A percentile compares a stretch with the other conserved stretches of the same genome.
These are phyloP conservation scores for Trichaptum fuscoviolaceum DNA, from an alignment of 768 basidiomycete species.

Conservation along the genomic window DNA sequence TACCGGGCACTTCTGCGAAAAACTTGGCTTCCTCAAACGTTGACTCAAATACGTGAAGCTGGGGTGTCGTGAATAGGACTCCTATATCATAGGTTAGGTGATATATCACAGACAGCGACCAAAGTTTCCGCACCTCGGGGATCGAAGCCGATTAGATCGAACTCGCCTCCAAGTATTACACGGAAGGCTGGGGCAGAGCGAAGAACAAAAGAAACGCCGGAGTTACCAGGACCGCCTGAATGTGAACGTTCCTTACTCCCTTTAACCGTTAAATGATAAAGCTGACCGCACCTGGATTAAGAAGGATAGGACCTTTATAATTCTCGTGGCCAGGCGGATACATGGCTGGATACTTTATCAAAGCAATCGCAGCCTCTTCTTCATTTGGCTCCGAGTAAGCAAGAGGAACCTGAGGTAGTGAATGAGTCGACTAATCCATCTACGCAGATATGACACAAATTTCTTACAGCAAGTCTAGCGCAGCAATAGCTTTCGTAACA, in stretches of 20 bases:
- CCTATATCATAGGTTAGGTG: background rate
- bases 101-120: background rate
- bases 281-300: constrained; percentile 19
- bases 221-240: constrained; percentile 20
- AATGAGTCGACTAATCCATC: background rate
- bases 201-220: constrained; percentile 19
- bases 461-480: background rate
- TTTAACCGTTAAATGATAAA: background rate
- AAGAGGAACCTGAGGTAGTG: constrained; percentile 21
- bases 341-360: constrained; percentile 20
- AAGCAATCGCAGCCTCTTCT: constrained; percentile 21
- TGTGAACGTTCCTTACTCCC: background rate
- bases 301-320: constrained; percentile 28
- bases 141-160: constrained; percentile 24
- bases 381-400: constrained; percentile 21
- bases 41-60: background rate
- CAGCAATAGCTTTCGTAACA: constrained; percentile 6
- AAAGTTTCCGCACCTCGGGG: constrained; percentile 19
- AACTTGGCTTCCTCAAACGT: background rate
- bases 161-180: constrained; percentile 18
- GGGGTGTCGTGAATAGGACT: background rate
- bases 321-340: constrained; percentile 9
- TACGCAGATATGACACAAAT: background rate
- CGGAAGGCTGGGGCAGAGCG: constrained; percentile 8
- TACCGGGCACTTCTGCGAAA: too few species aligned